These are phyloP conservation scores for Shiraia bambusicola DNA, from an alignment of 2,329 filamentous ascomycete genomes.

Conservation along the genomic window DNA sequence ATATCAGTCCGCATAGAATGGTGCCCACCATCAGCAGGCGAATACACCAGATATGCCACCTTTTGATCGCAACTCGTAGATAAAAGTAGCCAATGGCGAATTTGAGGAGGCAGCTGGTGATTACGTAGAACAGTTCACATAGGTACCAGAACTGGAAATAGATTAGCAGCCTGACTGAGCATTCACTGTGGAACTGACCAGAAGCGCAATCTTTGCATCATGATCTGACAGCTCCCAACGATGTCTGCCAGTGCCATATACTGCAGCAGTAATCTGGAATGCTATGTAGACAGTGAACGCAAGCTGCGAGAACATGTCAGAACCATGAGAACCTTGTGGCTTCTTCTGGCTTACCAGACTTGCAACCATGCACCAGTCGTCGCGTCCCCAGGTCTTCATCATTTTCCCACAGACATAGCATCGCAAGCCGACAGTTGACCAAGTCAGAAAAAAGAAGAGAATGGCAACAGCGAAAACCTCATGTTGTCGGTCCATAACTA, in stretches of 20 bases:
- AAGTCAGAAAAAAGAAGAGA: slow-evolving; percentile 44
- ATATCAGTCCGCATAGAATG: slow-evolving; percentile 49
- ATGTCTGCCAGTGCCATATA: slow-evolving; percentile 45
- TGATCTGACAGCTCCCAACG: slow-evolving; percentile 35
- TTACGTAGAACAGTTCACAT: slow-evolving; percentile 58
- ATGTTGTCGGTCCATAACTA: slow-evolving; percentile 23
- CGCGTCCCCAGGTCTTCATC: slow-evolving; percentile 43
- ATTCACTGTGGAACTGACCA: slow-evolving; percentile 16
- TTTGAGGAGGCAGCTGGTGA: slow-evolving; percentile 52
- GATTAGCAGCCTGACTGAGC: neutral
- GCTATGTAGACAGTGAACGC: slow-evolving; percentile 46
- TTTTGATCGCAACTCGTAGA: slow-evolving; percentile 53
- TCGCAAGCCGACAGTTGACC: slow-evolving; percentile 41
- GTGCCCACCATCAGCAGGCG: slow-evolving; percentile 51
- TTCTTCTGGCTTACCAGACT: slow-evolving; percentile 29
- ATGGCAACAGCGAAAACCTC: slow-evolving; percentile 35
- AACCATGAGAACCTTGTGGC: neutral
- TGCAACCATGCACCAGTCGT: slow-evolving; percentile 46
- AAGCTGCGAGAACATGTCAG: slow-evolving; percentile 19
- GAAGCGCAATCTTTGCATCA: slow-evolving; percentile 32
- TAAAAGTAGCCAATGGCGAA: slow-evolving; percentile 57
- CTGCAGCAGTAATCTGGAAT: slow-evolving; percentile 43
- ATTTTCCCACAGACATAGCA: slow-evolving; percentile 42
- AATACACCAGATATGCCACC: slow-evolving; percentile 50
- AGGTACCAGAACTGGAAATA: slow-evolving; percentile 55